A percentile compares a stretch with the other conserved stretches of the same genome.
Evolutionary conservation across 2,329 filamentous ascomycete genomes (phyloP).

Genomic region (Alternaria arborescens): DNA sequence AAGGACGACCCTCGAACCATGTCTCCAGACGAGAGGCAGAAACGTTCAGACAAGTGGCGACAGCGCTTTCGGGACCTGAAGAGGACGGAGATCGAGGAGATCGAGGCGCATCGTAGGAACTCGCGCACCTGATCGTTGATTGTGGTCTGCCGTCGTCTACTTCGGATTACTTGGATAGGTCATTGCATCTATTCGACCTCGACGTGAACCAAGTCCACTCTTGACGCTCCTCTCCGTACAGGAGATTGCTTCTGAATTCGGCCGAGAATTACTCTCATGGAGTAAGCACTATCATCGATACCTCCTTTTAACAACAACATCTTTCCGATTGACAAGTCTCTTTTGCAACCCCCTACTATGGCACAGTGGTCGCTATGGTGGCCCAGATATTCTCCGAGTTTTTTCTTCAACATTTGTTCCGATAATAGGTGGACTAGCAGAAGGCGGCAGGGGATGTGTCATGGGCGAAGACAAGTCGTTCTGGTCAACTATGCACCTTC

Average conservation of each 20-base stretch:
- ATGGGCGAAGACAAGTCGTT: not conserved
- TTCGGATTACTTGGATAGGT: slow-evolving; percentile 2
- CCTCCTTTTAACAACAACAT: not conserved
- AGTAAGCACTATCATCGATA: slow-evolving; percentile 1
- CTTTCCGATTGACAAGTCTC: not conserved
- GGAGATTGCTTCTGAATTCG: not conserved
- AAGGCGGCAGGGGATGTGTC: slow-evolving; percentile 2
- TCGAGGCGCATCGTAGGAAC: slow-evolving; percentile 33
- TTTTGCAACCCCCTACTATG: not conserved
- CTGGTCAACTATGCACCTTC: not conserved
- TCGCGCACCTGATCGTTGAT: slow-evolving; percentile 12
- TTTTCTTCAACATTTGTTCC: slow-evolving; percentile 9
- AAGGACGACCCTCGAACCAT: slow-evolving; percentile 48
- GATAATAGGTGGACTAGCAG: slow-evolving; percentile 4
- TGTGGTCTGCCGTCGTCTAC: not conserved
- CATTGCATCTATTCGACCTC: not conserved
- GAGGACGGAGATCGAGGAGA: slow-evolving; percentile 38
- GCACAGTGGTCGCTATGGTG: not conserved
- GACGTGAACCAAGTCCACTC: not conserved
- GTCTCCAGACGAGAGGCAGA: slow-evolving; percentile 49
- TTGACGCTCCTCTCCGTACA: not conserved
- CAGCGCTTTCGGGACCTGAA: slow-evolving; percentile 48
- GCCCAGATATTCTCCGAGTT: not conserved
- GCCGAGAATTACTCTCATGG: not conserved
- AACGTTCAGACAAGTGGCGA: slow-evolving; percentile 49